Evolutionary conservation across 331 rosid genomes (phyloP).

Genomic region (Prunus yedoensis): DNA sequence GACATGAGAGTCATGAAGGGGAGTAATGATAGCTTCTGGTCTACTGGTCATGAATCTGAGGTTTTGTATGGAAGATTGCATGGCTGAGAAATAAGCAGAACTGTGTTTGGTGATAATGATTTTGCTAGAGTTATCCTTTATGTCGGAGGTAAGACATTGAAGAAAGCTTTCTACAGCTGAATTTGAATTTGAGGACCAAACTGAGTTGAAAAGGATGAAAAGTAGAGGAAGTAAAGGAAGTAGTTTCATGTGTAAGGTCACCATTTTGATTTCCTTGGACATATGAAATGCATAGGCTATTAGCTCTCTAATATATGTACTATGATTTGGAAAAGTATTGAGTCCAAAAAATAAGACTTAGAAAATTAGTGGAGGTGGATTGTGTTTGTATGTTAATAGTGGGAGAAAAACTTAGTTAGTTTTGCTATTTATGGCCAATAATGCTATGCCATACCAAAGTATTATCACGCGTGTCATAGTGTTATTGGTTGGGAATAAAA

Average conservation of each 20-base stretch:
- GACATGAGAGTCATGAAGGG: constrained; percentile 23
- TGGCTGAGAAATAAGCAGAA: neutral
- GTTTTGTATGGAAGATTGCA: constrained; percentile 11
- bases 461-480: neutral
- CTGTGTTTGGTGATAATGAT: neutral
- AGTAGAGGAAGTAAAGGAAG: neutral
- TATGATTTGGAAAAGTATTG: neutral
- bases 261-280: neutral
- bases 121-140: neutral
- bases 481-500: too few species aligned
- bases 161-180: constrained; percentile 8
- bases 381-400: neutral
- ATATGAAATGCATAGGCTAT: neutral
- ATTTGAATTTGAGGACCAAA: neutral
- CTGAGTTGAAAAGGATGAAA: constrained; percentile 5
- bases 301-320: neutral
- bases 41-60: constrained; percentile 9
- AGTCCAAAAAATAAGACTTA: too few species aligned
- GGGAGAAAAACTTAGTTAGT: too few species aligned
- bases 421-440: too few species aligned
- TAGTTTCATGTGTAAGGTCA: neutral
- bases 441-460: too few species aligned
- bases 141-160: constrained; percentile 14
- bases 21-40: constrained; percentile 27
- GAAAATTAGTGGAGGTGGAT: neutral